Percentiles rank a stretch among this genome's conserved stretches.
These are phyloP conservation scores for Alternaria dauci DNA, from an alignment of 2,329 filamentous ascomycete genomes.

Conservation along the genomic window DNA sequence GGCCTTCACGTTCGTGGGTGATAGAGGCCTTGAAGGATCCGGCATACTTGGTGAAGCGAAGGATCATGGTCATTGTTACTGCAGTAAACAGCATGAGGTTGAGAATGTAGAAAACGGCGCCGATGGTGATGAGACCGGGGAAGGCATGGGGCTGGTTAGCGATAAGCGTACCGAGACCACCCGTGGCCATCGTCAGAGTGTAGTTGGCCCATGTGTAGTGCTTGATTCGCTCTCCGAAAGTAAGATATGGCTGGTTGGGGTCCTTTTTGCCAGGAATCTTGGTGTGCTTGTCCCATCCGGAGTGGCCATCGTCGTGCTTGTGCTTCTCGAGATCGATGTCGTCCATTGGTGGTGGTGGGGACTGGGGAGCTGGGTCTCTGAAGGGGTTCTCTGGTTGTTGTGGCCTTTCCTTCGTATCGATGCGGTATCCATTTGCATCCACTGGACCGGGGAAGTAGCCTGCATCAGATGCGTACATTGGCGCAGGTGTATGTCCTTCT, in stretches of 20 bases:
- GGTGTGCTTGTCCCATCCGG: conserved; percentile 35
- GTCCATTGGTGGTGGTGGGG: conserved; percentile 26
- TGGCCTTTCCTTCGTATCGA: conserved; percentile 36
- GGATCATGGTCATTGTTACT: conserved; percentile 42
- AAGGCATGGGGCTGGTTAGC: conserved; percentile 57
- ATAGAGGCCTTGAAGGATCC: conserved; percentile 57
- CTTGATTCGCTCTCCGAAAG: conserved; percentile 38
- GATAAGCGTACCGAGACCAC: conserved; percentile 57
- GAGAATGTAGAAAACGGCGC: conserved; percentile 61
- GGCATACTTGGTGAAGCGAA: conserved; percentile 58
- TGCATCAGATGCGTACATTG: conserved; percentile 28
- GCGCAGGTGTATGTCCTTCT: conserved; percentile 32
- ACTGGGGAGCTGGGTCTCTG: conserved; percentile 22
- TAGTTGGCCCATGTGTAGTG: conserved; percentile 61
- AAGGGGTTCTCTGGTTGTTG: conserved; percentile 30
- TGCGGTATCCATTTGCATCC: conserved; percentile 37
- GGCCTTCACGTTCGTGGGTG: conserved; percentile 60
- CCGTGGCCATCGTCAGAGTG: conserved; percentile 59
- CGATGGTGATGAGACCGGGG: conserved; percentile 60
- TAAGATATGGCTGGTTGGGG: conserved; percentile 43
- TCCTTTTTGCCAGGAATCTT: conserved; percentile 44
- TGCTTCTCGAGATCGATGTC: conserved; percentile 44
- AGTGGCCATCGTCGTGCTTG: conserved; percentile 27
- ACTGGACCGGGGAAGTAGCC: conserved; percentile 34
- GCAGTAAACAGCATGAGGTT: conserved; percentile 59